A percentile compares a stretch with the other conserved stretches of the same genome.
These are phyloP conservation scores for Daldinia decipiens DNA, from an alignment of 495 filamentous ascomycete genomes.

Conservation along the genomic window DNA sequence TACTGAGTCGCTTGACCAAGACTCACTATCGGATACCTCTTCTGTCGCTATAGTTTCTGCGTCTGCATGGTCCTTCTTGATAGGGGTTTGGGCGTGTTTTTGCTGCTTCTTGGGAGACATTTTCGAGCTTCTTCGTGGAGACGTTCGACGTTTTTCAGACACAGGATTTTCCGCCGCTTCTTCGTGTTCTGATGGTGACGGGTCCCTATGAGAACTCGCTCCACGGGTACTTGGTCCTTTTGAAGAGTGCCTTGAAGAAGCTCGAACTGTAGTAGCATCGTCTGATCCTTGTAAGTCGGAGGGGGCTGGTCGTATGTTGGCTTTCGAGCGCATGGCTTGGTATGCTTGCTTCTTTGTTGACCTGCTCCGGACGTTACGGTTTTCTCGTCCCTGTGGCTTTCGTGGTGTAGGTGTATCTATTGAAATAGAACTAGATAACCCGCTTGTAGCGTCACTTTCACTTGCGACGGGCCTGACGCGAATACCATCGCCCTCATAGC, in stretches of 20 bases:
- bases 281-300: constrained; percentile 43
- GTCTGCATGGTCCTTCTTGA: constrained; percentile 31
- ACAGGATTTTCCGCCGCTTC: constrained; percentile 52
- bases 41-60: constrained; percentile 34
- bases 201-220: constrained; percentile 37
- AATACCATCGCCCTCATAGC: constrained; percentile 50
- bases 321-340: constrained; percentile 42
- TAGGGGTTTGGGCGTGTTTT: constrained; percentile 35
- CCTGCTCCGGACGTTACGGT: constrained; percentile 49
- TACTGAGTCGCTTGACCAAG: constrained; percentile 46
- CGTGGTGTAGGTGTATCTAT: constrained; percentile 14
- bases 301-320: constrained; percentile 39
- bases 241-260: constrained; percentile 48
- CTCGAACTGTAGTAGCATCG: constrained; percentile 46
- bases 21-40: constrained; percentile 44
- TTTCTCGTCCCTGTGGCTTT: constrained; percentile 2
- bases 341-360: constrained; percentile 42
- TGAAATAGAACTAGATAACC: constrained; percentile 17
- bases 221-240: constrained; percentile 38
- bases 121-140: constrained; percentile 32
- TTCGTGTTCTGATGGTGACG: constrained; percentile 62
- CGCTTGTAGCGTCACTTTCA: constrained; percentile 47
- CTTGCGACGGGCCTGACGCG: constrained; percentile 46
- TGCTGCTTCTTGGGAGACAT: constrained; percentile 35
- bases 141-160: constrained; percentile 43